A percentile compares a stretch with the other conserved stretches of the same genome.
phyloP scores from a whole-genome alignment of 441 rosid genomes.

The Cnidoscolus chayamansa region DNA sequence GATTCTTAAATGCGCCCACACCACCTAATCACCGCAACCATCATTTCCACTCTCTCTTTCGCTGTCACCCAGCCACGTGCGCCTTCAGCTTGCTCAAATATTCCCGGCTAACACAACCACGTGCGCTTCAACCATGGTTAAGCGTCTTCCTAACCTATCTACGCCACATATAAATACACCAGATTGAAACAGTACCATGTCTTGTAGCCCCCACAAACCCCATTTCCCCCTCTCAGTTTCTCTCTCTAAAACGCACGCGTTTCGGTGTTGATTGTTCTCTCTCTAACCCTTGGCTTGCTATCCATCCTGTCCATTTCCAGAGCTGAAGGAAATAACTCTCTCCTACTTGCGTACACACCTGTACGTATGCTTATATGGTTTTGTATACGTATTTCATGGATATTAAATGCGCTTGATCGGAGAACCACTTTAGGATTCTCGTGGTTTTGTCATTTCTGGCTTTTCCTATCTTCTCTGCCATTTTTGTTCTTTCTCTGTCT shows the following conservation, averaged over 20 bases:
- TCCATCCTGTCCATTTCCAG: neutral
- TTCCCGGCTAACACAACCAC: constrained; percentile 23
- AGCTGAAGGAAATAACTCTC: constrained; percentile 7
- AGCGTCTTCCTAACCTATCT: neutral
- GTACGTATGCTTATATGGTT: neutral
- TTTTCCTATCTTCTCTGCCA: constrained; percentile 34
- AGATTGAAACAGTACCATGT: no score
- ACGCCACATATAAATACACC: neutral
- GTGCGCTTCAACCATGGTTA: constrained; percentile 25
- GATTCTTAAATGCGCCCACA: constrained; percentile 8
- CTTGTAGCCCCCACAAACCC: neutral
- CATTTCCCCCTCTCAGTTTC: no score
- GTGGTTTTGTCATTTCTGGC: constrained; percentile 42
- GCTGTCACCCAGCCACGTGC: constrained; percentile 16
- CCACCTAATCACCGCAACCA: constrained; percentile 18
- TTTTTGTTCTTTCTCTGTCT: constrained; percentile 26
- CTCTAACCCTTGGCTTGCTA: constrained; percentile 3
- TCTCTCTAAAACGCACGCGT: constrained; percentile 23
- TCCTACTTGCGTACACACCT: no score
- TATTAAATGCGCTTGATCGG: constrained; percentile 24
- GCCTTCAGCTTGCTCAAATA: neutral
- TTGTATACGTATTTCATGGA: neutral
- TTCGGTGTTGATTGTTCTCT: constrained; percentile 27
- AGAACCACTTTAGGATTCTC: constrained; percentile 27
- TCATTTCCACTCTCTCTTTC: constrained; percentile 4